Percentiles rank a stretch among this genome's conserved stretches.
phyloP scores from a whole-genome alignment of 176 grass and related monocot genomes.

The Avena insularis region DNA sequence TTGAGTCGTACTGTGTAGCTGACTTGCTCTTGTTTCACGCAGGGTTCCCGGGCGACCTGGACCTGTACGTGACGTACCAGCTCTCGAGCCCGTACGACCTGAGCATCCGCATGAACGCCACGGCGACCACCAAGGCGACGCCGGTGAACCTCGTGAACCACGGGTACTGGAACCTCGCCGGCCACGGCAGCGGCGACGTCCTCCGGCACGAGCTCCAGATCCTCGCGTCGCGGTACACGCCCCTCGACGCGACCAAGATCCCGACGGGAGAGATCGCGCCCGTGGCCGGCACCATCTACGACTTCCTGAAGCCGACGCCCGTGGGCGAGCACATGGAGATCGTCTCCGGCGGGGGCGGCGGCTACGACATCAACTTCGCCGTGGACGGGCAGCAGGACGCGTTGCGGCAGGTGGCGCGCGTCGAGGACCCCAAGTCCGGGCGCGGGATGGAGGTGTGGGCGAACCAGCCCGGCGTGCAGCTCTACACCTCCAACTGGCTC shows the following conservation, averaged over 20 bases:
- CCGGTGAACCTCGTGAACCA: constrained; percentile 81
- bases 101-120: constrained; percentile 62
- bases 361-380: constrained; percentile 75
- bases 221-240: constrained; percentile 6
- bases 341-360: constrained; percentile 48
- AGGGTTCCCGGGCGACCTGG: constrained; percentile 82
- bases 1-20: background rate
- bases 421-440: constrained; percentile 33
- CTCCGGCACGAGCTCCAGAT: constrained; percentile 18
- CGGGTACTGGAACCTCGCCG: constrained; percentile 73
- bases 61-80: constrained; percentile 79
- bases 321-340: constrained; percentile 55
- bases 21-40: constrained; percentile 17
- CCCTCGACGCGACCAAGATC: constrained; percentile 16
- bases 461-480: constrained; percentile 88
- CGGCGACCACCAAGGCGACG: constrained; percentile 60
- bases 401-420: constrained; percentile 50
- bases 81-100: constrained; percentile 55
- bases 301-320: constrained; percentile 46
- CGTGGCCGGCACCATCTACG: constrained; percentile 64
- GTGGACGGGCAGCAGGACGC: constrained; percentile 34
- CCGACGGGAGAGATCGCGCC: constrained; percentile 23
- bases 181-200: constrained; percentile 27
- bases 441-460: constrained; percentile 65
- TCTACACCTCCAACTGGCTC: constrained; percentile 75